These are phyloP conservation scores for Leishmania turanica DNA, from an alignment of 208 protist species.

Conservation along the genomic window DNA sequence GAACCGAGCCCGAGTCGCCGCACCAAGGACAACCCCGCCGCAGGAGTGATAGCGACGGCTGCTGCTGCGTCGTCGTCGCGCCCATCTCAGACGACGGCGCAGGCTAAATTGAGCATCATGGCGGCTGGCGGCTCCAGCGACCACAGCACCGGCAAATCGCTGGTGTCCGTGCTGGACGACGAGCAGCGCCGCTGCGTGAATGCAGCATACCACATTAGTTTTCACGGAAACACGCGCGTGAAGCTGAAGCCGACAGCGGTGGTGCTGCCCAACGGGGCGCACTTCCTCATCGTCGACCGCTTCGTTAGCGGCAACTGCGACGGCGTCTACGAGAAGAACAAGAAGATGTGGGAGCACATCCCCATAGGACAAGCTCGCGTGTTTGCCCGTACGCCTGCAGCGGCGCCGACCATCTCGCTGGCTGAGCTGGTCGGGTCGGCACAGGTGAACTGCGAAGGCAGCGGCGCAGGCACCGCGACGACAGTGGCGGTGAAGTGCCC, in stretches of 20 bases:
- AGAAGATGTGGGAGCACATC: slow-evolving; percentile 83
- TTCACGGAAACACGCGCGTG: slow-evolving; percentile 61
- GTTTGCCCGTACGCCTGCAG: slow-evolving; percentile 34
- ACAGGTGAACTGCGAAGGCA: neutral
- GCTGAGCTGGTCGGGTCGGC: neutral
- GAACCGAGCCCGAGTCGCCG: neutral
- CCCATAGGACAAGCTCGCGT: slow-evolving; percentile 73
- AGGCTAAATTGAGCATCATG: neutral
- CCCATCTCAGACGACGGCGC: neutral
- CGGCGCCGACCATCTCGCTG: neutral
- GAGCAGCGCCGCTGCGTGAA: slow-evolving; percentile 46
- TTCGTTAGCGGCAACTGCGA: slow-evolving; percentile 54
- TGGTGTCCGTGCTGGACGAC: slow-evolving; percentile 25
- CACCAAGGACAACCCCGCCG: neutral
- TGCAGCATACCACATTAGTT: slow-evolving; percentile 56
- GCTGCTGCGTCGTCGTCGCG: neutral
- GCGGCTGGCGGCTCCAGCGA: neutral
- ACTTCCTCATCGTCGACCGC: slow-evolving; percentile 71
- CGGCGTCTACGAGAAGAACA: slow-evolving; percentile 70
- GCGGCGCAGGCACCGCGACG: neutral
- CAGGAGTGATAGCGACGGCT: neutral
- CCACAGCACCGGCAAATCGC: slow-evolving; percentile 13
- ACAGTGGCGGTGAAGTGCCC: neutral
- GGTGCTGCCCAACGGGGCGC: slow-evolving; percentile 36
- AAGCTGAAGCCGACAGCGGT: slow-evolving; percentile 51